Percentiles rank a stretch among this genome's conserved stretches.
phyloP scores from a whole-genome alignment of 2,329 filamentous ascomycete species.

The Neodidymelliopsis sp. region DNA sequence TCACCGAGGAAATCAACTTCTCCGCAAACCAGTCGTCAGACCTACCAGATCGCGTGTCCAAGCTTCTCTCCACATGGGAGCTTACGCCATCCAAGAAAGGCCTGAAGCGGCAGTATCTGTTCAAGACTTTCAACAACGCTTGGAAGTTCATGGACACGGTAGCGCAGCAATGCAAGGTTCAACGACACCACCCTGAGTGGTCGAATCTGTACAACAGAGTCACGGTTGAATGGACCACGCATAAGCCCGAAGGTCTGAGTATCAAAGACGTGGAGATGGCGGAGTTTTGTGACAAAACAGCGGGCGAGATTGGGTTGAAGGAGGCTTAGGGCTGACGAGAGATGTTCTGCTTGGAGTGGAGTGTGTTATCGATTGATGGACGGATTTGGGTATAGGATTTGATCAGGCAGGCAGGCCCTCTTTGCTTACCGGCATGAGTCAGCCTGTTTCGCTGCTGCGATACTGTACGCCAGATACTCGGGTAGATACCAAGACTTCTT shows the following conservation, averaged over 20 bases:
- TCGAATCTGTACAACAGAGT: constrained; percentile 45
- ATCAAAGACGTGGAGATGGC: constrained; percentile 48
- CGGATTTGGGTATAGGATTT: too few species aligned
- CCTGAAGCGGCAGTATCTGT: constrained; percentile 38
- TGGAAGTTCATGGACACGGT: constrained; percentile 46
- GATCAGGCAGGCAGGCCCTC: neutral
- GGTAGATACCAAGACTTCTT: neutral
- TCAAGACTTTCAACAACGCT: constrained; percentile 40
- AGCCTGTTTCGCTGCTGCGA: neutral
- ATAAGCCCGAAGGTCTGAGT: constrained; percentile 44
- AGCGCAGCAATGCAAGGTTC: constrained; percentile 44
- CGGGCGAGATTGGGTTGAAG: constrained; percentile 39
- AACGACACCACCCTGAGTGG: constrained; percentile 46
- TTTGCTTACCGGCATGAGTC: neutral
- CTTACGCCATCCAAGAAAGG: constrained; percentile 34
- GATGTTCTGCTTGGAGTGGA: too few species aligned
- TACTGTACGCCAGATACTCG: neutral
- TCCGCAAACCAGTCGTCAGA: constrained; percentile 38
- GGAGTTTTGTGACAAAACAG: constrained; percentile 43
- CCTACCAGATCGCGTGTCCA: constrained; percentile 32
- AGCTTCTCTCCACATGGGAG: constrained; percentile 36
- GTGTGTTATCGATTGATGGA: too few species aligned
- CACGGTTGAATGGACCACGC: constrained; percentile 48
- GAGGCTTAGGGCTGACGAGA: too few species aligned
- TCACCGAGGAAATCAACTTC: constrained; percentile 32